phyloP scores from a whole-genome alignment of 108 stramenopile genomes.

The Hondaea fermentalgiana region DNA sequence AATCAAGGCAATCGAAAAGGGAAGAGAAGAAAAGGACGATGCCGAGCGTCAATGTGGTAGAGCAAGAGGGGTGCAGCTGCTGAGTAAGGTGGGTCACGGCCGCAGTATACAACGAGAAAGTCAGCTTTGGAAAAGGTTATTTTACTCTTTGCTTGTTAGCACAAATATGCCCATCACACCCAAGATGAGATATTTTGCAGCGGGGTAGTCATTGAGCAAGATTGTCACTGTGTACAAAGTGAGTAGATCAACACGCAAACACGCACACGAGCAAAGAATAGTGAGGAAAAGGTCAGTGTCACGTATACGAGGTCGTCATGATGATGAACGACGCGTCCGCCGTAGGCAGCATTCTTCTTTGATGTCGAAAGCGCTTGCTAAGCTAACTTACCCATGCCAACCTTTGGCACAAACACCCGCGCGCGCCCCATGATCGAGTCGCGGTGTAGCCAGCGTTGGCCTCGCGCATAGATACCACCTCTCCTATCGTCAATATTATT shows the following conservation, averaged over 20 bases:
- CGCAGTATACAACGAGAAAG: too few species aligned
- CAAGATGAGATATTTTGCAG: slow-evolving; percentile 91
- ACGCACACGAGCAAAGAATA: too few species aligned
- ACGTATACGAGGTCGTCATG: background rate
- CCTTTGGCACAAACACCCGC: background rate
- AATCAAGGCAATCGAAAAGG: too few species aligned
- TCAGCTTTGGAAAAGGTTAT: background rate
- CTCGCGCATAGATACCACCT: slow-evolving; percentile 83
- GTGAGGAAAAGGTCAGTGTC: too few species aligned
- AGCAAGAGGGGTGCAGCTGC: too few species aligned
- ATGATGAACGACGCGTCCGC: background rate
- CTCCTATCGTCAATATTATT: slow-evolving; percentile 95
- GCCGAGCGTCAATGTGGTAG: too few species aligned
- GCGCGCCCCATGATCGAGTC: slow-evolving; percentile 96
- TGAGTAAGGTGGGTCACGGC: too few species aligned
- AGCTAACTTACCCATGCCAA: background rate
- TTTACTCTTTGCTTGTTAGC: slow-evolving; percentile 84
- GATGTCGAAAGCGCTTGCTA: background rate
- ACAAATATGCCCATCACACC: slow-evolving; percentile 98
- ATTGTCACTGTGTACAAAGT: slow-evolving; percentile 99
- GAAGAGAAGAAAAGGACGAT: too few species aligned
- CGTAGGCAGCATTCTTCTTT: background rate
- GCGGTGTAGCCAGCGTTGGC: slow-evolving; percentile 93
- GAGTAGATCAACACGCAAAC: slow-evolving; percentile 68
- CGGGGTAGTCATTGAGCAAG: slow-evolving; percentile 96